phyloP scores from a whole-genome alignment of 176 grass and related monocot genomes.

The Carex cristatella region DNA sequence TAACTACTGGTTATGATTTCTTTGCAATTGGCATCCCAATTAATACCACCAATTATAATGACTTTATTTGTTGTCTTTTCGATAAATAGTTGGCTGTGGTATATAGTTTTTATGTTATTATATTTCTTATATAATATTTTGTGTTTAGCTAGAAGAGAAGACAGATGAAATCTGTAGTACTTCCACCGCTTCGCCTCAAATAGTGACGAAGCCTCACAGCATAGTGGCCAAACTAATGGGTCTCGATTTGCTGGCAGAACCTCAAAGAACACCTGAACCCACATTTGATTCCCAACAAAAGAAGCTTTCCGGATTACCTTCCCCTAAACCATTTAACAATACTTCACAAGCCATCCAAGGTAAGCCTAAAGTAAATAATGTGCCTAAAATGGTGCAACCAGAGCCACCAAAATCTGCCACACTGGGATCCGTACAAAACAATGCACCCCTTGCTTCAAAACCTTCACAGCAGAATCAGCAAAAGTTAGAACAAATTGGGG shows the following conservation, averaged over 20 bases:
- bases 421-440: not conserved
- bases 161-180: not conserved
- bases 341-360: slow-evolving; percentile 13
- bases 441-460: not conserved
- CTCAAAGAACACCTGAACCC: not conserved
- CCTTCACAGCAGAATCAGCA: slow-evolving; percentile 33
- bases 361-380: not conserved
- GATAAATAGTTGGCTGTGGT: not conserved
- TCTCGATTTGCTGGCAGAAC: slow-evolving; percentile 39
- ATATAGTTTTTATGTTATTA: not conserved
- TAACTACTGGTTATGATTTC: not conserved
- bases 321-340: not conserved
- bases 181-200: not conserved
- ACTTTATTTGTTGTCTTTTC: too few species aligned
- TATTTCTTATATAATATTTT: not conserved
- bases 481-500: slow-evolving; percentile 21
- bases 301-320: not conserved
- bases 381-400: slow-evolving; percentile 13
- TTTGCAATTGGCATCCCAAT: not conserved
- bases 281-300: not conserved
- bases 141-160: not conserved
- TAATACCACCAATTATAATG: not conserved
- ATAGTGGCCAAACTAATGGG: slow-evolving; percentile 81
- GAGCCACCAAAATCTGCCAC: not conserved
- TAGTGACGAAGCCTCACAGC: slow-evolving; percentile 18